Evolutionary conservation across 1,284 basidiomycete genomes (phyloP).

Genomic region (Agroathelia rolfsii): DNA sequence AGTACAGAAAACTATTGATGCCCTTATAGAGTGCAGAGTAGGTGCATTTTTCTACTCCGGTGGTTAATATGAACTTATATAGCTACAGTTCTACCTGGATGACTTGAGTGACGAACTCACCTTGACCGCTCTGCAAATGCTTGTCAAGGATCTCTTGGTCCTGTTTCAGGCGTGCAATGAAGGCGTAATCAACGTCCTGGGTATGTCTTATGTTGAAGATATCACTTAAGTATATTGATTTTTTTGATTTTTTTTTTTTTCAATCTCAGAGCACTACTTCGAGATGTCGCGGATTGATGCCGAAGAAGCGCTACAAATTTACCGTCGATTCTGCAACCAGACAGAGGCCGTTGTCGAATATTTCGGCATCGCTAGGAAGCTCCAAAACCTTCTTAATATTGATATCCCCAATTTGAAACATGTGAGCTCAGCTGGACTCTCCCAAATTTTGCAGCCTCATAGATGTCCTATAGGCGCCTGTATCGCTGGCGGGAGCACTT

Average conservation of each 20-base stretch:
- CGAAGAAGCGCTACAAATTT: slow-evolving; percentile 76
- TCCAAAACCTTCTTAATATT: slow-evolving; percentile 88
- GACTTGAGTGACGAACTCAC: slow-evolving; percentile 89
- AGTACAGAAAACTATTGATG: slow-evolving; percentile 84
- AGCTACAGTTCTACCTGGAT: slow-evolving; percentile 80
- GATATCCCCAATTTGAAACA: slow-evolving; percentile 92
- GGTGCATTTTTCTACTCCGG: slow-evolving; percentile 19
- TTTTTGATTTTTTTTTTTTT: slow-evolving; percentile 7
- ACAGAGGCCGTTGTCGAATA: slow-evolving; percentile 93
- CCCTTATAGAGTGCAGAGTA: slow-evolving; percentile 82
- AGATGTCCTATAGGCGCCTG: slow-evolving; percentile 60
- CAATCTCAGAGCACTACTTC: slow-evolving; percentile 84
- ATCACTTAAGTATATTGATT: too few species aligned
- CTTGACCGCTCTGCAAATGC: slow-evolving; percentile 83
- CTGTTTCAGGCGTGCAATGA: slow-evolving; percentile 97
- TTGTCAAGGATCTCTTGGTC: slow-evolving; percentile 95
- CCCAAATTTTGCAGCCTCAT: slow-evolving; percentile 49
- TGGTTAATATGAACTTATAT: slow-evolving; percentile 4
- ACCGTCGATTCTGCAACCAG: slow-evolving; percentile 92
- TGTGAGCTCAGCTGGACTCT: too few species aligned
- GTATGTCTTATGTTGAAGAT: slow-evolving; percentile 36
- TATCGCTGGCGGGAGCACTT: slow-evolving; percentile 84
- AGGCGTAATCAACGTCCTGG: slow-evolving; percentile 93
- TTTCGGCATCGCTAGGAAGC: slow-evolving; percentile 84
- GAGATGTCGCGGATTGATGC: slow-evolving; percentile 97